Base-by-base conservation (phyloP, 352 stramenopile species). In the Heterotrichella gracilis region DNA sequence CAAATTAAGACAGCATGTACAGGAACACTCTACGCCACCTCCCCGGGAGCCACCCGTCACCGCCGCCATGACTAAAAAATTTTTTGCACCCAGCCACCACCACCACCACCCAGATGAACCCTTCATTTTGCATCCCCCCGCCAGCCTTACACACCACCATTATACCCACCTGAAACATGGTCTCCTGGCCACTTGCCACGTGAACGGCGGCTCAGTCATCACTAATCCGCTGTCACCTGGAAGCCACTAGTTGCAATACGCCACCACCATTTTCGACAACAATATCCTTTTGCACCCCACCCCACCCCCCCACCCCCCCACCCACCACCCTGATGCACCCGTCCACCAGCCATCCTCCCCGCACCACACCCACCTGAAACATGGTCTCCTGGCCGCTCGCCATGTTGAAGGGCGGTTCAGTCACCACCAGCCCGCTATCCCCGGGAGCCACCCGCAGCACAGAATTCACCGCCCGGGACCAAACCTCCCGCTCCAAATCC, bases 111-210 rank as follows among this genome's bases (percentile, higher is more conserved):
- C 73, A 70, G 75, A 73, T 77, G 70, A 73, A 9, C 25, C 25
- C 25, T 70, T 69, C 42, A 79, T 74, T 0, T 81, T 76, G 64
- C 77, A 70, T 3, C 68, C 69, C 42, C 82, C 69, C 25, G 75
- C 74, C 70, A 84, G 76, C 64, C 80, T 75, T 66, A 75, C 68
- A 72, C 80, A 77, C 74, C 79, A 76, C n/a, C 25, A 81, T 73
- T n/a, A 66, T 41, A 32, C 79, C 69, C 9, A 81, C 77, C 22
- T 75, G 71, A 71, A 81, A 76, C 0, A 78, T 69, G 24, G 82
- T 74, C 0, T 75, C 41, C 2, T 75, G 71, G n/a, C n/a, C n/a
- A n/a, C n/a, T n/a, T n/a, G n/a, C n/a, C 19, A 77, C 77, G 68
- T 76, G 68, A 80, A 75, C 22, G 77, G 76, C 40, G 75, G 74